A percentile compares a stretch with the other conserved stretches of the same genome.
Conservation (phyloP, 169 alveolate species). For the Blepharisma undulans region DNA sequence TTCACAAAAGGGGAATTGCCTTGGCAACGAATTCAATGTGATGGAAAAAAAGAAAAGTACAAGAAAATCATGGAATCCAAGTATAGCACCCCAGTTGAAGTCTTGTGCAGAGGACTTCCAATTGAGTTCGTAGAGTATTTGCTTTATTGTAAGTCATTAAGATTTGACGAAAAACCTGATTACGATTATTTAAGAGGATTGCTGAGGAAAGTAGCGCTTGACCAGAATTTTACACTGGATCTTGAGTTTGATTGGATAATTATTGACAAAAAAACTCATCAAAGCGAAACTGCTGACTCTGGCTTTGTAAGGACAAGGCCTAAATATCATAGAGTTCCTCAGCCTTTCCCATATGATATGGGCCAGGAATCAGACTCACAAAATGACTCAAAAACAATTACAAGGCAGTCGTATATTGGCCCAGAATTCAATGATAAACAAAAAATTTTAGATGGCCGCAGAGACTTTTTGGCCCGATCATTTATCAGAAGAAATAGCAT, state of each 20-base stretch:
- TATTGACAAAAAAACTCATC: neutral
- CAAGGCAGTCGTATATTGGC: neutral
- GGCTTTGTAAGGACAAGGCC: neutral
- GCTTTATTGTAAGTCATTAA: conserved; percentile 64
- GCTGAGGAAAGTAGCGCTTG: neutral
- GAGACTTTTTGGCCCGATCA: neutral
- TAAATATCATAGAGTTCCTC: neutral
- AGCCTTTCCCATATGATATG: neutral
- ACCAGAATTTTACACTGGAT: neutral
- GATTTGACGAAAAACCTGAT: conserved; percentile 83
- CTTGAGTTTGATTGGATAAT: neutral
- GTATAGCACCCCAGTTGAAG: conserved; percentile 66
- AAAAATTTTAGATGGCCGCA: neutral
- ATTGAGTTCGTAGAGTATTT: conserved; percentile 56
- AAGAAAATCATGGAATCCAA: conserved; percentile 74
- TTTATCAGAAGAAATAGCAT: neutral
- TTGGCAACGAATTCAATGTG: conserved; percentile 69
- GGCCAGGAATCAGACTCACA: neutral
- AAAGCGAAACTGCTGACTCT: neutral
- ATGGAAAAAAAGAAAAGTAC: conserved; percentile 36
- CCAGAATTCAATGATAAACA: neutral
- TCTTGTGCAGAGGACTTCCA: conserved; percentile 73
- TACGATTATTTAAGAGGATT: conserved; percentile 50
- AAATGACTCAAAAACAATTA: neutral
- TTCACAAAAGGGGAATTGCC: conserved; percentile 79